Evolutionary conservation across 2,329 filamentous ascomycete species (phyloP).

Genomic region (Paraphoma chrysanthemicola): DNA sequence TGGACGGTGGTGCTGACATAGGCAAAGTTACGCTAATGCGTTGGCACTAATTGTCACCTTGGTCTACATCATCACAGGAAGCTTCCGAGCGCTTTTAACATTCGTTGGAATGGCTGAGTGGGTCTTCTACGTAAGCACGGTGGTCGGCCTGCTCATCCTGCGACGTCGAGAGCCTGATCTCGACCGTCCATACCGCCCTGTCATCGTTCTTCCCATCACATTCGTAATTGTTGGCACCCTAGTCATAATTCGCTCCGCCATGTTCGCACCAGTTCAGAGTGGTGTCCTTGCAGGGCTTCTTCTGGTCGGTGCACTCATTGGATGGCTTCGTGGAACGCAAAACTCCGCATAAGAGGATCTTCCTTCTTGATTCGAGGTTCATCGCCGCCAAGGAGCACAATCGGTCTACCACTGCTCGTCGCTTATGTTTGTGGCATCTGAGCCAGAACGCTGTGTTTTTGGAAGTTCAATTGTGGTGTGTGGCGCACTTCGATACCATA

Average conservation of each 20-base stretch:
- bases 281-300: slow-evolving; percentile 61
- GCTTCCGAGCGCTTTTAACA: slow-evolving; percentile 66
- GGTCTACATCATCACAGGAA: slow-evolving; percentile 66
- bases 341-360: neutral
- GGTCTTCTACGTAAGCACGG: slow-evolving; percentile 70
- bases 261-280: slow-evolving; percentile 64
- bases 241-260: slow-evolving; percentile 64
- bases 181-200: slow-evolving; percentile 63
- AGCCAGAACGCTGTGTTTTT: neutral
- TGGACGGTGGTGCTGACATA: slow-evolving; percentile 10
- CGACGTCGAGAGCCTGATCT: slow-evolving; percentile 64
- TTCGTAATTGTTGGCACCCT: slow-evolving; percentile 67
- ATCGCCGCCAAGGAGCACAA: no score
- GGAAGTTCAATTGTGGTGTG: neutral
- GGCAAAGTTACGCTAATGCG: slow-evolving; percentile 35
- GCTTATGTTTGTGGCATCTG: neutral
- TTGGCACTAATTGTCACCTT: slow-evolving; percentile 49
- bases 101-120: slow-evolving; percentile 56
- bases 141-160: slow-evolving; percentile 64
- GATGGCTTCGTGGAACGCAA: slow-evolving; percentile 24
- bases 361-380: no score
- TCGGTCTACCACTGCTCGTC: no score
- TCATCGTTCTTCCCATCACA: slow-evolving; percentile 57
- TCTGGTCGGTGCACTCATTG: slow-evolving; percentile 55
- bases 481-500: neutral